A percentile compares a stretch with the other conserved stretches of the same genome.
Evolutionary conservation across 1,284 basidiomycete genomes (phyloP).

Genomic region (Phylloboletellus chloephorus): DNA sequence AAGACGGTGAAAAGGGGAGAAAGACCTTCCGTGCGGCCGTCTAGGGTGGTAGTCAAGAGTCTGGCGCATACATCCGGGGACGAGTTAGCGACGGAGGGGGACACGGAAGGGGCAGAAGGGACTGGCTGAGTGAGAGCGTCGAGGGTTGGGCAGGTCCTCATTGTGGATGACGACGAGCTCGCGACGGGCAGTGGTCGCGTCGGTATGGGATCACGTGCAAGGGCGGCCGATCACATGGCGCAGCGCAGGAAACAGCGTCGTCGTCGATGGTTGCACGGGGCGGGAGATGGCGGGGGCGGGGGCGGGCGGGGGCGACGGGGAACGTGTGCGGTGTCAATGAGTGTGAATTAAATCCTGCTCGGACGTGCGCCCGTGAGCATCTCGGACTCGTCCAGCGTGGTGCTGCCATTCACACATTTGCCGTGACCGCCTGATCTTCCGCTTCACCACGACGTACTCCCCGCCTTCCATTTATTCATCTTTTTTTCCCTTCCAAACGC

Average conservation of each 20-base stretch:
- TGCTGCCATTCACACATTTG: slow-evolving; percentile 12
- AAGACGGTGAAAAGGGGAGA: neutral
- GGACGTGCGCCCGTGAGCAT: neutral
- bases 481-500: slow-evolving; percentile 17
- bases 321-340: slow-evolving; percentile 8
- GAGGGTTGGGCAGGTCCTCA: slow-evolving; percentile 16
- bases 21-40: slow-evolving; percentile 57
- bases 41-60: slow-evolving; percentile 48
- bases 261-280: slow-evolving; percentile 12
- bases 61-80: slow-evolving; percentile 59
- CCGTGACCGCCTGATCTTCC: slow-evolving; percentile 15
- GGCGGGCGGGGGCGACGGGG: slow-evolving; percentile 2
- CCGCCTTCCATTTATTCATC: slow-evolving; percentile 11
- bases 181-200: slow-evolving; percentile 3
- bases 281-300: slow-evolving; percentile 11
- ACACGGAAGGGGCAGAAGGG: slow-evolving; percentile 21
- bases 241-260: slow-evolving; percentile 15
- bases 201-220: slow-evolving; percentile 22
- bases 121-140: slow-evolving; percentile 29
- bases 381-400: slow-evolving; percentile 1
- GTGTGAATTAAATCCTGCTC: slow-evolving; percentile 6
- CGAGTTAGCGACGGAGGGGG: slow-evolving; percentile 6
- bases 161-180: slow-evolving; percentile 12
- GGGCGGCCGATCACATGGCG: neutral
- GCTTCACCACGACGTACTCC: slow-evolving; percentile 15